Evolutionary conservation across 2,329 filamentous ascomycete species (phyloP).

Genomic region (Pseudocercospora musae): DNA sequence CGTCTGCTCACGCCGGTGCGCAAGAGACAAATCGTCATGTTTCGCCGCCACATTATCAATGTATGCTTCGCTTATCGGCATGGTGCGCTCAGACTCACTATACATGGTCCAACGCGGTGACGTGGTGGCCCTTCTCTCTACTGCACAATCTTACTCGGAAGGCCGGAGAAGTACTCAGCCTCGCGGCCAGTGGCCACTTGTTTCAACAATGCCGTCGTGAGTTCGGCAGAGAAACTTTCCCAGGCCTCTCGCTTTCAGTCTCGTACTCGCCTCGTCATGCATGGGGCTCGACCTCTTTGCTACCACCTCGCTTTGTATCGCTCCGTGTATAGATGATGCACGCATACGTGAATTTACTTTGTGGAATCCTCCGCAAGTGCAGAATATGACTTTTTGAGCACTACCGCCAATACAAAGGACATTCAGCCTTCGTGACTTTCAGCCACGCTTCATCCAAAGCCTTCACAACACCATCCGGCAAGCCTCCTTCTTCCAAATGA

Average conservation of each 20-base stretch:
- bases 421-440: conserved; percentile 52
- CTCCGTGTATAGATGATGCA: neutral
- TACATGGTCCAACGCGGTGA: too few relatives aligned
- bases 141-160: neutral
- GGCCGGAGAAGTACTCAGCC: neutral
- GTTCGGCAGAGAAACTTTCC: neutral
- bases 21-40: too few relatives aligned
- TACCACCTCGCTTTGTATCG: neutral
- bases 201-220: too few relatives aligned
- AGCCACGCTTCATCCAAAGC: conserved; percentile 72
- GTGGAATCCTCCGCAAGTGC: neutral
- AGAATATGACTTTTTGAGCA: neutral
- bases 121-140: neutral
- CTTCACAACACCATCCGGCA: conserved; percentile 70
- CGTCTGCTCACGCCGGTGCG: too few relatives aligned
- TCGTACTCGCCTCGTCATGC: neutral
- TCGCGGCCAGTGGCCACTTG: neutral
- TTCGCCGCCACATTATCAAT: too few relatives aligned
- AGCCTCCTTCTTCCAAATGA: conserved; percentile 61
- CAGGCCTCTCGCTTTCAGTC: neutral
- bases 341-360: neutral
- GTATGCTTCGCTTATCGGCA: too few relatives aligned
- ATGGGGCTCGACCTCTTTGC: neutral
- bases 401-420: conserved; percentile 4
- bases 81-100: too few relatives aligned